A percentile compares a stretch with the other conserved stretches of the same genome.
Evolutionary conservation across 2,329 filamentous ascomycete genomes (phyloP).

Genomic region (Chaetomiaceae sp.): DNA sequence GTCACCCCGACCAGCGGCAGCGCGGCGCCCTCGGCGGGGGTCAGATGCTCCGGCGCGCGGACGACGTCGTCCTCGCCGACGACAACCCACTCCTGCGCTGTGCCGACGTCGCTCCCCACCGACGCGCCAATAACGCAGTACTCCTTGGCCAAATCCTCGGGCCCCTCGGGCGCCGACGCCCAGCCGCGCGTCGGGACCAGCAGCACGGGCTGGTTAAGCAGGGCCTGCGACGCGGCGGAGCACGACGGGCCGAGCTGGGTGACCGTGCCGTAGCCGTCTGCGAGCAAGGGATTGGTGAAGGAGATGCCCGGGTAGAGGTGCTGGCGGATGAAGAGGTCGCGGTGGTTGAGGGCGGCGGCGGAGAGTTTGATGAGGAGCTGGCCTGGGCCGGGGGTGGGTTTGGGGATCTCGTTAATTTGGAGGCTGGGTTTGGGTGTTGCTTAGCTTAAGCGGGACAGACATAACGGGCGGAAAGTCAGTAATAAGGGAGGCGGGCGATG

Average conservation of each 20-base stretch:
- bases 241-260: slow-evolving; percentile 52
- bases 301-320: slow-evolving; percentile 82
- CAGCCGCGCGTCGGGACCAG: slow-evolving; percentile 75
- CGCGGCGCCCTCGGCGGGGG: slow-evolving; percentile 69
- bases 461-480: too few species aligned
- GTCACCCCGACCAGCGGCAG: slow-evolving; percentile 81
- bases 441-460: too few species aligned
- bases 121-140: slow-evolving; percentile 68
- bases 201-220: slow-evolving; percentile 63
- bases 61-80: slow-evolving; percentile 70
- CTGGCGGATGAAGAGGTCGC: slow-evolving; percentile 90
- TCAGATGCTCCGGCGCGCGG: slow-evolving; percentile 65
- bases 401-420: slow-evolving; percentile 53
- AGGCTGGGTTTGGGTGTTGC: too few species aligned
- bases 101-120: slow-evolving; percentile 58
- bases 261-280: slow-evolving; percentile 77
- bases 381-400: slow-evolving; percentile 55
- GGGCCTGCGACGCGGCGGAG: slow-evolving; percentile 25
- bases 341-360: slow-evolving; percentile 85
- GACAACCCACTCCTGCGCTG: slow-evolving; percentile 65
- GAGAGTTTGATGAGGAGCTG: slow-evolving; percentile 71
- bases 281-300: slow-evolving; percentile 70
- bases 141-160: slow-evolving; percentile 50
- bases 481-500: not conserved
- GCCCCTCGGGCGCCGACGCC: slow-evolving; percentile 63